Conservation (phyloP, 2,329 filamentous ascomycete genomes). For the Epichloe typhina region DNA sequence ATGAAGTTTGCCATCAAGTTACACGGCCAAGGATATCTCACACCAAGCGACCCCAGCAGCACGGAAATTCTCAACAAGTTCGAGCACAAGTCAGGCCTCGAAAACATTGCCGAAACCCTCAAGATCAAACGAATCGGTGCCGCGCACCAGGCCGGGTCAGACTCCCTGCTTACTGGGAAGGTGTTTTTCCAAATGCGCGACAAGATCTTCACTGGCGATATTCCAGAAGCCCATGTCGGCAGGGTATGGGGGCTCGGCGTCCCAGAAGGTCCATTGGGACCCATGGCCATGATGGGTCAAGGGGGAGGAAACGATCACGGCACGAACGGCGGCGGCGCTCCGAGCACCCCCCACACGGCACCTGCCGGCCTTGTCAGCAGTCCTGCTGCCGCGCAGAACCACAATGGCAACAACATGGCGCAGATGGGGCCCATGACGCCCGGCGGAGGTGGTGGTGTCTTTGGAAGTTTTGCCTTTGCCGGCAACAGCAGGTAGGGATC, state of each 20-base stretch:
- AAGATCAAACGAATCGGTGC: conserved; percentile 79
- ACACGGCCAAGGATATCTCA: conserved; percentile 49
- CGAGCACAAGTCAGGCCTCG: conserved; percentile 80
- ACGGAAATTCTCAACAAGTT: conserved; percentile 70
- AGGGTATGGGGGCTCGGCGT: conserved; percentile 89
- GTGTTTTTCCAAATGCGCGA: conserved; percentile 91
- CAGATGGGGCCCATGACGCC: conserved; percentile 65
- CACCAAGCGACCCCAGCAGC: conserved; percentile 49
- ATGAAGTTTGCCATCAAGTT: conserved; percentile 77
- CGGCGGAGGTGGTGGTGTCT: conserved; percentile 59
- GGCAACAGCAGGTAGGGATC: conserved; percentile 23
- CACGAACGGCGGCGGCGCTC: conserved; percentile 28
- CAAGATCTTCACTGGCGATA: conserved; percentile 71
- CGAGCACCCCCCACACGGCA: conserved; percentile 57
- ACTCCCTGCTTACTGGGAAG: conserved; percentile 82
- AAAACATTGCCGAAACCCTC: conserved; percentile 86
- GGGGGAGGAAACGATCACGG: conserved; percentile 22
- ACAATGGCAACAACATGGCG: conserved; percentile 42
- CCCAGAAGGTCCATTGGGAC: conserved; percentile 37
- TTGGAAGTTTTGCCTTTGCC: conserved; percentile 56
- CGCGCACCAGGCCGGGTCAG: conserved; percentile 85
- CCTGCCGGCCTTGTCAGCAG: conserved; percentile 33
- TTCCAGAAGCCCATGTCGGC: conserved; percentile 70
- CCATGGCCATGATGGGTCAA: conserved; percentile 21
- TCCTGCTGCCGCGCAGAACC: conserved; percentile 32